Conservation (phyloP, 768 basidiomycete genomes). For the Auriscalpium microsporum region DNA sequence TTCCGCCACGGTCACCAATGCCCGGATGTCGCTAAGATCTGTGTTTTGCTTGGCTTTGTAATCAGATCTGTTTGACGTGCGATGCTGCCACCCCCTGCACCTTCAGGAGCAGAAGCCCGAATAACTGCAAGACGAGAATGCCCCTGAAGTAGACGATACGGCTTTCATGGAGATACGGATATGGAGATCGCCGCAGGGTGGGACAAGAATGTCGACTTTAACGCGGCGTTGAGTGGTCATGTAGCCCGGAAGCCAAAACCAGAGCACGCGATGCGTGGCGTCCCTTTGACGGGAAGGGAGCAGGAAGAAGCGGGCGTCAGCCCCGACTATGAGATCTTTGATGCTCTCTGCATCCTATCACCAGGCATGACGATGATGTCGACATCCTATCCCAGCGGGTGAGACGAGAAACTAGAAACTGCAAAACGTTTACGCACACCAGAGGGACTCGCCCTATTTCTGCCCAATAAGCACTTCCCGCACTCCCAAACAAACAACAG, state of each 20-base stretch:
- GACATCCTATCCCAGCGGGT: neutral
- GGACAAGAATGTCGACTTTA: constrained; percentile 7
- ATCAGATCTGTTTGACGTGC: neutral
- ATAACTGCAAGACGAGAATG: constrained; percentile 4
- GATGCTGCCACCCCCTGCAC: constrained; percentile 2
- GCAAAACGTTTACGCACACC: neutral
- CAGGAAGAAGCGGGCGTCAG: neutral
- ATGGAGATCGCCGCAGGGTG: neutral
- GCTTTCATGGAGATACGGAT: neutral
- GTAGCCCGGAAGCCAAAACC: neutral
- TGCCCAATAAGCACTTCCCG: neutral
- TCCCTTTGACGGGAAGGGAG: neutral
- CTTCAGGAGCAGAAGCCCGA: constrained; percentile 7
- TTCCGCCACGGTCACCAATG: neutral
- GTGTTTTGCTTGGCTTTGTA: neutral
- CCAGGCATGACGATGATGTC: neutral
- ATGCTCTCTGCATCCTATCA: neutral
- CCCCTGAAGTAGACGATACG: neutral
- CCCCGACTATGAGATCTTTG: neutral
- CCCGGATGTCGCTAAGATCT: neutral
- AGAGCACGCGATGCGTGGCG: neutral
- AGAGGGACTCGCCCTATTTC: constrained; percentile 1
- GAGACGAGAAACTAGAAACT: too few species aligned
- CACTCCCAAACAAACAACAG: constrained; percentile 4
- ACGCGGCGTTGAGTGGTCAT: neutral